These are phyloP conservation scores for Lyophyllum decastes DNA, from an alignment of 768 basidiomycete genomes.

Conservation along the genomic window DNA sequence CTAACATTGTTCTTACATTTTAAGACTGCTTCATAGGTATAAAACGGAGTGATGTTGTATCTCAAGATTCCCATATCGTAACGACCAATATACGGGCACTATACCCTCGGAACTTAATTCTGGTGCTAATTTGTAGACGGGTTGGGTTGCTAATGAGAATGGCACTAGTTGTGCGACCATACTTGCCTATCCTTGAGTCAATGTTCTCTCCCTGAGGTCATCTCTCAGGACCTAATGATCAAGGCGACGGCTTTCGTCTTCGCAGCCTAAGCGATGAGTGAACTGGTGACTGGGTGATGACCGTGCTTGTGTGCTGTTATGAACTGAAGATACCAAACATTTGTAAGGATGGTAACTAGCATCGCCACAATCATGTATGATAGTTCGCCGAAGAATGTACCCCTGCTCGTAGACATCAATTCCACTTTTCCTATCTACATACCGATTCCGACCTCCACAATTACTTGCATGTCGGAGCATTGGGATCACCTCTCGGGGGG, in stretches of 20 bases:
- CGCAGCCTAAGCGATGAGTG: too few species aligned
- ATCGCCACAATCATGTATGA: slow-evolving; percentile 10
- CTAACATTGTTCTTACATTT: slow-evolving; percentile 10
- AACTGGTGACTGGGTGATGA: too few species aligned
- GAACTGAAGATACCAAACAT: too few species aligned
- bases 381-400: background rate
- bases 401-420: background rate
- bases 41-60: slow-evolving; percentile 29
- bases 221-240: too few species aligned
- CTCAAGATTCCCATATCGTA: slow-evolving; percentile 23
- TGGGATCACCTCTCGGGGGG: slow-evolving; percentile 28
- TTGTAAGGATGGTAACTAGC: slow-evolving; percentile 2
- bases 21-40: slow-evolving; percentile 22
- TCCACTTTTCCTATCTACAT: background rate
- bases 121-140: slow-evolving; percentile 34
- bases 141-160: slow-evolving; percentile 13
- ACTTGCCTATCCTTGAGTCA: background rate
- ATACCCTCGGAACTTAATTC: slow-evolving; percentile 37
- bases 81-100: slow-evolving; percentile 32
- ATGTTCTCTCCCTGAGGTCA: too few species aligned
- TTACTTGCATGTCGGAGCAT: slow-evolving; percentile 29
- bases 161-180: slow-evolving; percentile 4
- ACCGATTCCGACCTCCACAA: background rate
- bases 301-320: too few species aligned
- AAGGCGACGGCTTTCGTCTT: too few species aligned